Base-by-base conservation (phyloP, 805 yeast genomes). In the Barnettozyma populi region DNA sequence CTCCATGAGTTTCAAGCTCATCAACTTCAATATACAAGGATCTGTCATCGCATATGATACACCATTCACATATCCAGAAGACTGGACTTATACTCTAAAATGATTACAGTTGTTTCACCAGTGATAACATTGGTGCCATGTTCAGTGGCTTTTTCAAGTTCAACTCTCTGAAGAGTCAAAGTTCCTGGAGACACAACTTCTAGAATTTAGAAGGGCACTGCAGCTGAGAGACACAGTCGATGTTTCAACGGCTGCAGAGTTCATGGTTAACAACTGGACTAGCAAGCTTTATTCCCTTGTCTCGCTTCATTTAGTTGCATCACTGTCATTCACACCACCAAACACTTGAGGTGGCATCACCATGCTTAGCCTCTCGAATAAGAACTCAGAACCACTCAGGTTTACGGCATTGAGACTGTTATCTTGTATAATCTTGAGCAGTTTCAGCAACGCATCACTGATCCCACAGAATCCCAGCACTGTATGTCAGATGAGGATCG, bases 1-100 rank as follows among this genome's bases (percentile, higher is more conserved):
- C 67, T 77, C 21, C 92, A 92, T 38, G 88, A 94, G 57, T 46
- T 97, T 90, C 13, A 75, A 78, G 51, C 94, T 94, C 59, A 79
- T 94, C 34, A 69, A 86, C 49, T 66, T 70, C 41, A 94, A 92
- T 63, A 86, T 97, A 2, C 79, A 73, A 29, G 90, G 90, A 1
- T 73, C 82, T 3, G 66, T 71, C 19, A 55, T 67, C 34, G 65
- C 60, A 47, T 55, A 56, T 51, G 36, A 57, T 47, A 43, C 49
- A 2, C 47, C 46, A 2, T 55, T 63, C 35, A 59, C 66, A 16
- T 54, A 59, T n/a, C n/a, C 29, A 57, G n/a, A 51, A 52, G 25
- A 43, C 32, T 2, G 49, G 50, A 29, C 43, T 68, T 5, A 55
- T 80, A n/a, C n/a, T n/a, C n/a, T n/a, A 76, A 41, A 67, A 60